A percentile compares a stretch with the other conserved stretches of the same genome.
These are phyloP conservation scores for Suillus occidentalis DNA, from an alignment of 768 basidiomycete species.

Conservation along the genomic window DNA sequence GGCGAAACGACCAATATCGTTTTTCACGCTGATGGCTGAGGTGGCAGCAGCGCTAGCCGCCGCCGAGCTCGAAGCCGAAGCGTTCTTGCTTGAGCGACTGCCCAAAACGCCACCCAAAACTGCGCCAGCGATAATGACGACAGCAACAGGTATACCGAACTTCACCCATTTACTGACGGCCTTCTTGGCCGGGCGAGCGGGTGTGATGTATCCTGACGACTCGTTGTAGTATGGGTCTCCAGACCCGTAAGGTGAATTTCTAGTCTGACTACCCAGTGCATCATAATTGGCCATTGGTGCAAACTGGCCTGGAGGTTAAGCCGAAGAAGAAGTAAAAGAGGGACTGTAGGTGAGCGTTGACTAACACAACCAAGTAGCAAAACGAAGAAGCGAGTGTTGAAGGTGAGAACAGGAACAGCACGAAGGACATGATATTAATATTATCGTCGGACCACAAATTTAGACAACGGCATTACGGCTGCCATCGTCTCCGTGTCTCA, in stretches of 20 bases:
- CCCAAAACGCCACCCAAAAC: constrained; percentile 83
- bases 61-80: constrained; percentile 16
- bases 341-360: constrained; percentile 25
- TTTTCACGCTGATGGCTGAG: constrained; percentile 58
- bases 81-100: constrained; percentile 49
- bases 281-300: constrained; percentile 43
- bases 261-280: constrained; percentile 24
- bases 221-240: constrained; percentile 69
- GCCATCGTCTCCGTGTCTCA: neutral
- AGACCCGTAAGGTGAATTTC: constrained; percentile 49
- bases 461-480: constrained; percentile 12
- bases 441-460: constrained; percentile 13
- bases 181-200: constrained; percentile 46
- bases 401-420: neutral
- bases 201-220: constrained; percentile 70
- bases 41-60: constrained; percentile 44
- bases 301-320: constrained; percentile 17
- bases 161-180: constrained; percentile 71
- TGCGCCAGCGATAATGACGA: constrained; percentile 64
- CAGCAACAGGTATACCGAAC: constrained; percentile 64
- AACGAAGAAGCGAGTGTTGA: constrained; percentile 10
- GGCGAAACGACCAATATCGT: constrained; percentile 65
- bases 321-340: constrained; percentile 15
- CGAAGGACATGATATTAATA: neutral
- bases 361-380: constrained; percentile 14